Evolutionary conservation across 2,329 filamentous ascomycete species (phyloP), one percentile per base, ranked within the genome.

Genomic region (Neofusicoccum sp.): DNA sequence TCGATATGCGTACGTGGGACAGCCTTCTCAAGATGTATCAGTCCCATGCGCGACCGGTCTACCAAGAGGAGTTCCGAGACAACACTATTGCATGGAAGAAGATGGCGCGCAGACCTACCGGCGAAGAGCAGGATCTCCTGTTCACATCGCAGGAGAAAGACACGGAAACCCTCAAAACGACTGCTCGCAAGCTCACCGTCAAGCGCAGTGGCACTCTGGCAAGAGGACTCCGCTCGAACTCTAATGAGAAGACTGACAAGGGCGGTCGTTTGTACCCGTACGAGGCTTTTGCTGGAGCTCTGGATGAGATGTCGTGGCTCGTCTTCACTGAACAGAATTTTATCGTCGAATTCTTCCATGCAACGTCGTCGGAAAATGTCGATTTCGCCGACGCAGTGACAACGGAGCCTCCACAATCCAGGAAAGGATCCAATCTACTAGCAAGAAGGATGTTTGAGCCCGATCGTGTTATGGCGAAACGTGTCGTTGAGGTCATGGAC

Each of bases 261-360:
- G 87, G 89, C 67, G 87, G 86, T 61, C 87, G 87, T 69, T 84
- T 90, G 64, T 84, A 90, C 67, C 87, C 91, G 0, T 94, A 88
- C 69, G 93, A 97, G 76, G 87, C 92, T 2, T 97, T 98, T 76
- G 83, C 87, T 0, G 88, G 88, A 41, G 87, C 92, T 11, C 79
- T 97, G 65, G 90, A 95, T 63, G 92, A 97, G 70, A 86, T 95
- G 67, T 80, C 93, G 48, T 91, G 90, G 5, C 83, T 96, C 62
- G 88, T 97, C 64, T 89, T 92, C 69, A 93, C 94, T 75, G 95
- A 99, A 77, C 94, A 99, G 75, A 98, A 97, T 73, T 99, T 98
- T 73, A 83, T 97, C 54, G 88, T 97, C n/a, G 92, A 96, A 69
- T 95, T 97, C 76, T 98, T 98, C 84, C 94, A 98, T 70, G 87